These are phyloP conservation scores for Fusarium robinianum DNA, from an alignment of 2,329 filamentous ascomycete species.

Conservation along the genomic window DNA sequence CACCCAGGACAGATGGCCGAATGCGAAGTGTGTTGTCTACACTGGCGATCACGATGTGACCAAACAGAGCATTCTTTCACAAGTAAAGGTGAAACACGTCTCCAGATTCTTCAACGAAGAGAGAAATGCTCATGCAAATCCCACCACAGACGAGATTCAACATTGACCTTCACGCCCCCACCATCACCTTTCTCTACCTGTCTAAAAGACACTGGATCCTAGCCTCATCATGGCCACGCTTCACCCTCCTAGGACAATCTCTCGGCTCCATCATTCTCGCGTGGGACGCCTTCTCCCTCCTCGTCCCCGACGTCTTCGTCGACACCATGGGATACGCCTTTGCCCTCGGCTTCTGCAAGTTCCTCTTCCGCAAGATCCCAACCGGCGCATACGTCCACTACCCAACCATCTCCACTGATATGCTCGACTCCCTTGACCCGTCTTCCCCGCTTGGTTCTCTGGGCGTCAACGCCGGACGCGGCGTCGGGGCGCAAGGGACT, in stretches of 20 bases:
- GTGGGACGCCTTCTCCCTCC: conserved; percentile 89
- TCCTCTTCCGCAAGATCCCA: conserved; percentile 78
- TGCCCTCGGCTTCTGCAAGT: conserved; percentile 77
- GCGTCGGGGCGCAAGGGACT: conserved; percentile 69
- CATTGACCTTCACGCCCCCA: conserved; percentile 82
- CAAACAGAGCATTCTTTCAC: conserved; percentile 76
- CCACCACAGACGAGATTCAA: conserved; percentile 77
- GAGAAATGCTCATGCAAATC: conserved; percentile 21
- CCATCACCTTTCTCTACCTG: conserved; percentile 87
- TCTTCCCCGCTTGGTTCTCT: conserved; percentile 59
- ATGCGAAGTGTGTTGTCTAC: conserved; percentile 88
- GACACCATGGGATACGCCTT: conserved; percentile 99
- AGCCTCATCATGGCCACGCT: conserved; percentile 83
- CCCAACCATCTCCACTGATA: conserved; percentile 96
- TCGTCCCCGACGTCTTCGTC: conserved; percentile 91
- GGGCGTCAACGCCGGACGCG: conserved; percentile 84
- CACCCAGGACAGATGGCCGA: conserved; percentile 86
- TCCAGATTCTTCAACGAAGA: not conserved
- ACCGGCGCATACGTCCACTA: conserved; percentile 97
- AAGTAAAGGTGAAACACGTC: conserved; percentile 65
- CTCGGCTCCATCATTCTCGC: conserved; percentile 85
- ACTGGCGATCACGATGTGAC: conserved; percentile 91
- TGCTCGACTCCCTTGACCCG: conserved; percentile 82
- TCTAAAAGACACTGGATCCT: conserved; percentile 86
- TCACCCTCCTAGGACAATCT: conserved; percentile 93